Percentiles rank a stretch among this genome's conserved stretches.
Conservation (phyloP, 768 basidiomycete genomes). For the Boletellus sp. region DNA sequence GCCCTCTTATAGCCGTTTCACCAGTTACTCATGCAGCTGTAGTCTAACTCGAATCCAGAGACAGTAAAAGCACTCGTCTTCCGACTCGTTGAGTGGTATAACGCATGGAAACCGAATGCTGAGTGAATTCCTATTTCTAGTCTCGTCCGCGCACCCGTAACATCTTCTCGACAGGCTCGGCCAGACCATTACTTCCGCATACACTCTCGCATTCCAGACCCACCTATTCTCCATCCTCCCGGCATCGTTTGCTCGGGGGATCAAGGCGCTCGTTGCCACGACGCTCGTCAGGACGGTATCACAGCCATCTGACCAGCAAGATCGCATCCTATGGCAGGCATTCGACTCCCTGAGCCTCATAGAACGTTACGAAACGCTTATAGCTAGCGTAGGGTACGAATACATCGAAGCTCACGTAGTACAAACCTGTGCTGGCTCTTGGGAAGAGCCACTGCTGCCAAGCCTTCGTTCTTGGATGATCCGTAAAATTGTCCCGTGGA, state of each 20-base stretch:
- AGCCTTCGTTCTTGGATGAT: slow-evolving; percentile 73
- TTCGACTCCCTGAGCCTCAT: slow-evolving; percentile 72
- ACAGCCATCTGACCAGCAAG: slow-evolving; percentile 27
- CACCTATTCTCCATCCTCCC: slow-evolving; percentile 72
- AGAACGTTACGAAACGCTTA: slow-evolving; percentile 78
- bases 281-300: slow-evolving; percentile 40
- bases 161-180: slow-evolving; percentile 48
- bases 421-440: slow-evolving; percentile 62
- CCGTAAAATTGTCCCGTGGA: slow-evolving; percentile 78
- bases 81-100: slow-evolving; percentile 67
- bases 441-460: slow-evolving; percentile 63
- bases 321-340: slow-evolving; percentile 47
- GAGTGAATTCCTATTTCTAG: slow-evolving; percentile 44
- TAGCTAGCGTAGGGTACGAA: slow-evolving; percentile 82
- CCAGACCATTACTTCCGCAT: slow-evolving; percentile 53
- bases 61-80: slow-evolving; percentile 53
- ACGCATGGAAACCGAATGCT: slow-evolving; percentile 63
- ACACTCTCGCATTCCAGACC: slow-evolving; percentile 68
- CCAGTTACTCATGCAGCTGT: slow-evolving; percentile 1
- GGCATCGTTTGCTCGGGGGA: slow-evolving; percentile 58
- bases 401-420: slow-evolving; percentile 75
- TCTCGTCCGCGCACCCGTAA: slow-evolving; percentile 1
- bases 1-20: slow-evolving; percentile 3
- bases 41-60: slow-evolving; percentile 47
- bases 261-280: slow-evolving; percentile 62